Evolutionary conservation across 257 asterid genomes (phyloP), one percentile per base, ranked within the genome.

Genomic region (Przewalskia tangutica): DNA sequence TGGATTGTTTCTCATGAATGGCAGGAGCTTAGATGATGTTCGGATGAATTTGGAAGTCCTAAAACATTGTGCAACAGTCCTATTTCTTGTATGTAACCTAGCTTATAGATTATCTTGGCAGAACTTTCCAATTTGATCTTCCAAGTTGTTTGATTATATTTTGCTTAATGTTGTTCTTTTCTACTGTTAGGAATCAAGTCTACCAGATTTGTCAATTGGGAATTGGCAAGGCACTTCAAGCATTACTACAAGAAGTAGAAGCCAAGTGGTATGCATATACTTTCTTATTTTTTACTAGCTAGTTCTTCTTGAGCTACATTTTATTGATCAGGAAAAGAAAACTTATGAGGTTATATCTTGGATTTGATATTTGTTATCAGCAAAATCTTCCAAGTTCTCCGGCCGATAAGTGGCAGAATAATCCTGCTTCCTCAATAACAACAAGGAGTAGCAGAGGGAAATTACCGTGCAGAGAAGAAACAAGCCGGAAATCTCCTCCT

Each of bases 21-120:
- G 68, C 81, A 93, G 99, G 95, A 94, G 98, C 86, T 88, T 96
- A 87, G 99, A 92, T 27, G 99, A 96, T 86, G 97, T 88, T 50
- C 90, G 98, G 73, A 88, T 96, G 97, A 94, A 96, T 80, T 82
- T 96, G 91, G 98, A 96, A 85, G 99, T 96, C 53, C 82, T 96
- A 77, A 96, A 96, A 89, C 95, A 96, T 86, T 96, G 99, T 83
- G 99, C 98, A 76, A 92, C 99, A 0, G 99, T 96, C 11, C 82
- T 96, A 27, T 85, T 96, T 63, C 88, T 96, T 98, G 99, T 92
- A 89, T 3, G 13, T 17, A 10, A 50, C 18, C 7, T 38, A 34
- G 16, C 62, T 77, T 20, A 48, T 34, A 38, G 42, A 50, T 76
- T 9, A 5, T 10, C 70, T 58, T 4, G 8, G 16, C 44, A 60